Evolutionary conservation across 1,284 basidiomycete species (phyloP).

Genomic region (Meira miltonrushii): DNA sequence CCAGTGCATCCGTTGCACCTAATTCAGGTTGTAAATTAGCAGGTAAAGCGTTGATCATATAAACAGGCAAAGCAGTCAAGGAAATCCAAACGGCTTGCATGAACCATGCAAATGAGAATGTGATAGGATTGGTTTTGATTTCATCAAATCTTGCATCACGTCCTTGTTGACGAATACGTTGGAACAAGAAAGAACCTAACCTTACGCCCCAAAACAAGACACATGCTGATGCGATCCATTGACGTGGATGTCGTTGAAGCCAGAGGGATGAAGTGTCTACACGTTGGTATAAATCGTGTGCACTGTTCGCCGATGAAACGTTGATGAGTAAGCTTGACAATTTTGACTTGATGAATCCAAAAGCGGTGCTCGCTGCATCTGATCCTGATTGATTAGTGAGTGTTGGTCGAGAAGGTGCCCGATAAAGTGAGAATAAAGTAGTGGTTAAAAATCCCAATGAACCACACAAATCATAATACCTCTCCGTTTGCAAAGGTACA

Average conservation of each 20-base stretch:
- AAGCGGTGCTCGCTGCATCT: conserved; percentile 20
- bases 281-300: neutral
- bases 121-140: conserved; percentile 62
- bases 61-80: conserved; percentile 59
- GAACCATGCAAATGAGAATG: conserved; percentile 66
- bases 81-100: conserved; percentile 71
- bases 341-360: neutral
- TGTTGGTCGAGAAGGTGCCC: conserved; percentile 55
- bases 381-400: conserved; percentile 24
- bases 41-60: conserved; percentile 63
- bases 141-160: conserved; percentile 67
- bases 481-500: conserved; percentile 34
- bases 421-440: conserved; percentile 59
- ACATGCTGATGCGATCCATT: conserved; percentile 61
- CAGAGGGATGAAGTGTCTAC: neutral
- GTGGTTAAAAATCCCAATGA: conserved; percentile 66
- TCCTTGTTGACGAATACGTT: conserved; percentile 58
- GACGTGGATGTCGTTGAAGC: conserved; percentile 54
- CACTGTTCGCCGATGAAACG: neutral
- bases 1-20: conserved; percentile 60
- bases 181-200: conserved; percentile 63
- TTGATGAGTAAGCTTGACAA: neutral
- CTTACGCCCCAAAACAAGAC: conserved; percentile 63
- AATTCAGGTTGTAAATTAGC: conserved; percentile 61
- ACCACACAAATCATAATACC: conserved; percentile 54